These are phyloP conservation scores for Pseudopithomyces chartarum DNA, from an alignment of 2,329 filamentous ascomycete genomes.

Conservation along the genomic window DNA sequence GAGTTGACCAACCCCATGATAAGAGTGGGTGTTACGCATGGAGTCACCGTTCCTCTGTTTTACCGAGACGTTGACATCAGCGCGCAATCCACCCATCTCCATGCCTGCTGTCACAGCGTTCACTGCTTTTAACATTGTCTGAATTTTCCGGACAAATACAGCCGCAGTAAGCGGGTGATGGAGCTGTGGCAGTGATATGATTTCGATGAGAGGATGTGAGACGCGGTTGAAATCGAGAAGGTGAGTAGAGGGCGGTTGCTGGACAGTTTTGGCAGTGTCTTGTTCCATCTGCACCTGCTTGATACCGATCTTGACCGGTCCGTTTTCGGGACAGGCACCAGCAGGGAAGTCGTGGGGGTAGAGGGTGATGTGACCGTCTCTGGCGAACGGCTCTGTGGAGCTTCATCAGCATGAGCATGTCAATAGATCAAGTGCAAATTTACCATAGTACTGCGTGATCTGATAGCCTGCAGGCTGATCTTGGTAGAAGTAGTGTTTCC, in stretches of 20 bases:
- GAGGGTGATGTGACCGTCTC: conserved; percentile 73
- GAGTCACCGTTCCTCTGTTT: conserved; percentile 52
- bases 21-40: conserved; percentile 49
- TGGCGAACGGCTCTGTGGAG: conserved; percentile 62
- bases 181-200: conserved; percentile 89
- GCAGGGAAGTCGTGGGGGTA: conserved; percentile 65
- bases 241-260: conserved; percentile 72
- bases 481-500: conserved; percentile 99
- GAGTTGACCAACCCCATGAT: conserved; percentile 65
- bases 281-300: conserved; percentile 97
- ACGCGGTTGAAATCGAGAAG: conserved; percentile 94
- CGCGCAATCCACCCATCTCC: conserved; percentile 88
- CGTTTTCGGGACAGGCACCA: conserved; percentile 76
- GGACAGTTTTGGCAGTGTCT: conserved; percentile 92
- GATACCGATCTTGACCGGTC: conserved; percentile 76
- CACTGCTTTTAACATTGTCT: conserved; percentile 76
- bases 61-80: conserved; percentile 95
- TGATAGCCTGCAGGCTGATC: conserved; percentile 97
- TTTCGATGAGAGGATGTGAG: conserved; percentile 88
- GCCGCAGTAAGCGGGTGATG: conserved; percentile 87
- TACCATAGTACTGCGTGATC: conserved; percentile 91
- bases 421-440: neutral
- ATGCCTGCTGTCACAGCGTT: conserved; percentile 89
- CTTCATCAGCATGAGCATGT: neutral
- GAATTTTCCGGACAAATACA: conserved; percentile 86